phyloP scores from a whole-genome alignment of 164 flowering plant genomes.

The Buxus sempervirens region DNA sequence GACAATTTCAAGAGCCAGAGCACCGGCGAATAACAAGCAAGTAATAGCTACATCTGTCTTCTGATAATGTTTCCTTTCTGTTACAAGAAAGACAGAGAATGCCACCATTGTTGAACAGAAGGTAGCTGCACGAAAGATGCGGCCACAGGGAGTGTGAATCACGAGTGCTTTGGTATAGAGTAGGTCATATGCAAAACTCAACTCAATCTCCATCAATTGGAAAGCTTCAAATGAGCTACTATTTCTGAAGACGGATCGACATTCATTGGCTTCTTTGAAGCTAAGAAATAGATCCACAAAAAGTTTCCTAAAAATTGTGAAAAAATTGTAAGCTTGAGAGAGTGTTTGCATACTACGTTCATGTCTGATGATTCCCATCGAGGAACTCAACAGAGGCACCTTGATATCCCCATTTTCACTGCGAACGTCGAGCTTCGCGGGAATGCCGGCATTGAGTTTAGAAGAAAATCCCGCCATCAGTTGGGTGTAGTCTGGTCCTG shows the following conservation, averaged over 20 bases:
- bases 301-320: slow-evolving; percentile 24
- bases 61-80: not conserved
- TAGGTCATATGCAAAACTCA: slow-evolving; percentile 26
- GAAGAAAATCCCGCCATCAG: slow-evolving; percentile 16
- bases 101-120: not conserved
- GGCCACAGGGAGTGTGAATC: not conserved
- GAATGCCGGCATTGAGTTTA: slow-evolving; percentile 11
- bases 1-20: slow-evolving; percentile 17
- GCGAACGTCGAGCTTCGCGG: not conserved
- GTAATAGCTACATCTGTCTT: slow-evolving; percentile 9
- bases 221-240: slow-evolving; percentile 10
- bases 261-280: slow-evolving; percentile 19
- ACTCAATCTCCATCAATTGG: slow-evolving; percentile 28
- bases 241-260: slow-evolving; percentile 9
- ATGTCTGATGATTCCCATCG: no score
- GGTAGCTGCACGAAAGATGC: slow-evolving; percentile 13
- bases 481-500: slow-evolving; percentile 22
- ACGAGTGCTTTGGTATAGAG: slow-evolving; percentile 29
- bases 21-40: slow-evolving; percentile 17
- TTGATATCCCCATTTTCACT: no score
- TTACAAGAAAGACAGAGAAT: not conserved
- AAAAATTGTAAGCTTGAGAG: slow-evolving; percentile 6
- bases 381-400: no score
- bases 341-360: not conserved
- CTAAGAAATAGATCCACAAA: slow-evolving; percentile 29